A percentile compares a stretch with the other conserved stretches of the same genome.
Conservation (phyloP, 345 rosid species). For the Populus alba region DNA sequence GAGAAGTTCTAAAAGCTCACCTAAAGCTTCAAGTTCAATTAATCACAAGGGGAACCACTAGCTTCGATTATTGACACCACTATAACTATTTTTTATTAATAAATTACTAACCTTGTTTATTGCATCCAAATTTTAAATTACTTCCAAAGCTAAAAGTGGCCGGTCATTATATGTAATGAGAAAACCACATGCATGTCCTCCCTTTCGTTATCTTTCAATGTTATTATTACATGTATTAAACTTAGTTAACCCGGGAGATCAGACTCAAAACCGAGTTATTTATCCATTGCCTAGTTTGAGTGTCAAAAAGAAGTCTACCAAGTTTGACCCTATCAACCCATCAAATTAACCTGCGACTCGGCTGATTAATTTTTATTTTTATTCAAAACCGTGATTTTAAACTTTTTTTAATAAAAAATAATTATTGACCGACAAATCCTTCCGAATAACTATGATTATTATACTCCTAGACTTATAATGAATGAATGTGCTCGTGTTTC, state of each 20-base stretch:
- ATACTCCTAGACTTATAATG: neutral
- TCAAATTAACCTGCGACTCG: accelerated
- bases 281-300: accelerated
- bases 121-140: neutral
- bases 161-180: neutral
- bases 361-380: too few relatives aligned
- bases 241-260: too few relatives aligned
- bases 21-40: neutral
- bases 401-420: too few relatives aligned
- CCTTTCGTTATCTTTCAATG: too few relatives aligned
- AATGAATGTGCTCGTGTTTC: neutral
- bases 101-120: neutral
- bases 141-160: neutral
- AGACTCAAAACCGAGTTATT: too few relatives aligned
- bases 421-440: too few relatives aligned
- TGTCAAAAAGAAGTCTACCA: too few relatives aligned
- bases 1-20: neutral
- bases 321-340: too few relatives aligned
- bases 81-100: neutral
- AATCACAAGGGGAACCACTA: neutral
- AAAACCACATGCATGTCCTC: too few relatives aligned
- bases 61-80: neutral
- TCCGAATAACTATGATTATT: too few relatives aligned
- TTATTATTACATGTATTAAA: too few relatives aligned
- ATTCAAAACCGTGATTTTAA: too few relatives aligned